Base-by-base conservation (phyloP, 768 basidiomycete species). In the Xerocomellus dryophilus region DNA sequence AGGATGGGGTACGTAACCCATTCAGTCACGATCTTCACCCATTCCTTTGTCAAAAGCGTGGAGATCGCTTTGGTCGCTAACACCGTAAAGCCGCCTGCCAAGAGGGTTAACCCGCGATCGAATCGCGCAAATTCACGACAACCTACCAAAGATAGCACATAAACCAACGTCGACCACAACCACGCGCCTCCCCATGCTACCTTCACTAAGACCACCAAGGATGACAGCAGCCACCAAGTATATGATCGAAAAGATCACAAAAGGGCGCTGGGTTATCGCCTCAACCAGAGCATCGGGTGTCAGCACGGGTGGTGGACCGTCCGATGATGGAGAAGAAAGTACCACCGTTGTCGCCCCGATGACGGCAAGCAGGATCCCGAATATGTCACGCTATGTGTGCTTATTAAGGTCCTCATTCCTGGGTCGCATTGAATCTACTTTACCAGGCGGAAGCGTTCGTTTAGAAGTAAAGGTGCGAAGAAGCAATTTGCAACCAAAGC, bases 401-500 rank as follows among this genome's bases (percentile, higher is more conserved):
- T 56, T 29, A 48, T 65, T 43, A 70, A 60, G 39, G 17, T n/a
- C 44, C 29, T 58, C 43, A 46, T 25, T 48, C 49, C 39, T 31
- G 31, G 36, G 46, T 25, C 21, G 11, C 40, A 55, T 15, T 46
- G 20, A 25, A 65, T 51, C 58, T 15, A 65, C 59, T 71, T 68
- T 66, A 86, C 86, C 72, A 80, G 86, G 34, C 87, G 85, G 66
- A 99, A 95, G 6, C 80, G 81, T 72, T 98, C 92, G 9, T 82
- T 77, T 10, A 93, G 78, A 65, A 98, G 81, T 3, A 93, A 62
- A 15, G 96, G 96, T 1, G 95, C 93, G 59, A 98, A 93, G 38
- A 94, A 77, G 65, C 94, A 98, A 68, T 98, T 98, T 14, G 96
- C 92, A 54, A 96, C 85, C n/a, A 98, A 77, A 2, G 93, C 93